Conservation (phyloP, 1,284 basidiomycete genomes). For the Tilletia indica region DNA sequence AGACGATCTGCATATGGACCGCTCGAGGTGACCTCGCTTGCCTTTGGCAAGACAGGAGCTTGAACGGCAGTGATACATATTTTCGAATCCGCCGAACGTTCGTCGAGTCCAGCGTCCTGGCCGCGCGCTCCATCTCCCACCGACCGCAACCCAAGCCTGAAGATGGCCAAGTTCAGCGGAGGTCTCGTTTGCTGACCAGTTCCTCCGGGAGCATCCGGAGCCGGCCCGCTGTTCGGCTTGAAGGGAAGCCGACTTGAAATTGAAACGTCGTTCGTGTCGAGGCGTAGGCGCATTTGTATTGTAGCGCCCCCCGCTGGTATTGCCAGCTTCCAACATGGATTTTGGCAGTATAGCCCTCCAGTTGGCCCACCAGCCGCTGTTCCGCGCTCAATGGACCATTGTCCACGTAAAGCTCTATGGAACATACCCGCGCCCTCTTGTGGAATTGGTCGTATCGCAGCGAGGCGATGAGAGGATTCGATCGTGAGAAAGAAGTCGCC, state of each 20-base stretch:
- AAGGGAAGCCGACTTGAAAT: too few relatives aligned
- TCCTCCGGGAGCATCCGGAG: not conserved
- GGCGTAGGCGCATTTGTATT: constrained; percentile 3
- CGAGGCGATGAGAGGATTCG: constrained; percentile 61
- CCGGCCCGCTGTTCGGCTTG: not conserved
- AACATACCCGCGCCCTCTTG: constrained; percentile 92
- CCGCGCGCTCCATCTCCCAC: not conserved
- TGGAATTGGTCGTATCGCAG: constrained; percentile 56
- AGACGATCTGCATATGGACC: constrained; percentile 4
- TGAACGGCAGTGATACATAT: not conserved
- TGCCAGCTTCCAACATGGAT: constrained; percentile 68
- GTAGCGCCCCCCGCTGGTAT: not conserved
- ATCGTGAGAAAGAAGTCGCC: constrained; percentile 69
- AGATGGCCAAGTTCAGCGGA: constrained; percentile 12
- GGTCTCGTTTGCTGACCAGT: not conserved
- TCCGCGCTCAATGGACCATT: constrained; percentile 60
- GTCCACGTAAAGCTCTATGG: constrained; percentile 65
- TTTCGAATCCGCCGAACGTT: not conserved
- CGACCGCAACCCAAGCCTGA: not conserved
- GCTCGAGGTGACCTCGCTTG: constrained; percentile 9
- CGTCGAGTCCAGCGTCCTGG: too few relatives aligned
- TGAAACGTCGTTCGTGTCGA: not conserved
- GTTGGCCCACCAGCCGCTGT: constrained; percentile 69
- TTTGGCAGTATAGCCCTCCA: constrained; percentile 65
- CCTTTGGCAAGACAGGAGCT: not conserved